These are phyloP conservation scores for Malassezia psittaci DNA, from an alignment of 1,284 basidiomycete species.

Conservation along the genomic window DNA sequence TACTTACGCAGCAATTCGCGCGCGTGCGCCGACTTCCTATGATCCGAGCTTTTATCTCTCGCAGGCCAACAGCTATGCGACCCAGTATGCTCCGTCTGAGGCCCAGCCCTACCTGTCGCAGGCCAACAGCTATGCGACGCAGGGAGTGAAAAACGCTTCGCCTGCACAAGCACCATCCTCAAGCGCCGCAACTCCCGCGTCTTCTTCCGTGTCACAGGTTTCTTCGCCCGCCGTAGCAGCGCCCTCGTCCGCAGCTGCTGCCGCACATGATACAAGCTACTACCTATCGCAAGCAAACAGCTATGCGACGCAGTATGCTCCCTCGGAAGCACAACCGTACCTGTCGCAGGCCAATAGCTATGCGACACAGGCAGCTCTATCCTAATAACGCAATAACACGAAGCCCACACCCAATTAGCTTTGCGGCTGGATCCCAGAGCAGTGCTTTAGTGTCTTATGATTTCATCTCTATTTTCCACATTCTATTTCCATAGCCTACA, in stretches of 20 bases:
- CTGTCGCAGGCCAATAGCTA: background rate
- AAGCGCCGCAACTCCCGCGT: background rate
- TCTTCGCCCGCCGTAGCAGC: background rate
- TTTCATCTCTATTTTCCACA: background rate
- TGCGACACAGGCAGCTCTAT: background rate
- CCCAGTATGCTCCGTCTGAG: background rate
- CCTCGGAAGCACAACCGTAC: background rate
- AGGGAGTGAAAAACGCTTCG: background rate
- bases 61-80: conserved; percentile 5
- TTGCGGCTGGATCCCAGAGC: too few relatives aligned
- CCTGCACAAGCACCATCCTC: background rate
- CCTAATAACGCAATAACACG: too few relatives aligned
- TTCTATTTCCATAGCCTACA: background rate
- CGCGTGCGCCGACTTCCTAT: background rate
- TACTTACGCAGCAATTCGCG: background rate
- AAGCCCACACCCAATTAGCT: too few relatives aligned
- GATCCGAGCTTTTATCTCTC: background rate
- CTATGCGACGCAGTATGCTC: conserved; percentile 3
- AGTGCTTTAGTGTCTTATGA: background rate
- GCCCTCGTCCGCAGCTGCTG: background rate
- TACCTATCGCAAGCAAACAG: background rate
- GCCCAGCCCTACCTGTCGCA: background rate
- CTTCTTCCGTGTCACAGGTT: background rate
- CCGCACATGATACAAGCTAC: background rate
- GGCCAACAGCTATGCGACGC: conserved; percentile 3